Percentiles rank a stretch among this genome's conserved stretches.
phyloP scores from a whole-genome alignment of 176 grass and related monocot species.

The Urochloa ruziziensis region DNA sequence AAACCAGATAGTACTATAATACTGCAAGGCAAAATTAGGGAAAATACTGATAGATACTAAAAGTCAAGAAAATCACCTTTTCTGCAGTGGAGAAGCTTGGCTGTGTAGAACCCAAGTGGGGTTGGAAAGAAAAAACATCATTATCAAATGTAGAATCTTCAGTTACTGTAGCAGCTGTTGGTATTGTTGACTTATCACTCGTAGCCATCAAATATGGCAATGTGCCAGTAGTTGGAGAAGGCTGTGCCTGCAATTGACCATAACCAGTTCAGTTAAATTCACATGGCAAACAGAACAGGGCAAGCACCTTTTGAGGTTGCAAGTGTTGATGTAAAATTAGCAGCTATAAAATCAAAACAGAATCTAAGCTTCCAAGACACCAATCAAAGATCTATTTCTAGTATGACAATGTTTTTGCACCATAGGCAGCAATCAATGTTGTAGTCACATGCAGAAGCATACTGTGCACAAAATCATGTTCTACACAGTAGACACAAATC shows the following conservation, averaged over 20 bases:
- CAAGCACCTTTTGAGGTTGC: neutral
- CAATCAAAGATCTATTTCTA: slow-evolving; percentile 17
- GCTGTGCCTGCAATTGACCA: slow-evolving; percentile 62
- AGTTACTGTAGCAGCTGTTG: slow-evolving; percentile 9
- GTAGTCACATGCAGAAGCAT: slow-evolving; percentile 6
- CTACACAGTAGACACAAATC: slow-evolving; percentile 4
- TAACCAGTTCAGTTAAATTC: neutral
- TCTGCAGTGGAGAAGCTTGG: slow-evolving; percentile 48
- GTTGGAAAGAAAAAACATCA: slow-evolving; percentile 79
- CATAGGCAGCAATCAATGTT: neutral
- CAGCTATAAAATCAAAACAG: neutral
- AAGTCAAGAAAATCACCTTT: slow-evolving; percentile 42
- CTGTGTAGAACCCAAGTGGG: slow-evolving; percentile 40
- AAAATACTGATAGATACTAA: neutral
- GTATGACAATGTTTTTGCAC: neutral
- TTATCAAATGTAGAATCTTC: slow-evolving; percentile 43
- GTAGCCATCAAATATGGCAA: slow-evolving; percentile 53
- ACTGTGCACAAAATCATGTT: slow-evolving; percentile 19
- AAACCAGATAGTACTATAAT: neutral
- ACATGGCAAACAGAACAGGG: slow-evolving; percentile 19
- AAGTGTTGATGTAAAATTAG: slow-evolving; percentile 3
- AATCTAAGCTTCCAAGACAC: slow-evolving; percentile 8
- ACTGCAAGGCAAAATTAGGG: neutral
- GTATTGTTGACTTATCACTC: slow-evolving; percentile 33
- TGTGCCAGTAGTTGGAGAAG: slow-evolving; percentile 92